Base-by-base conservation (phyloP, 2,329 filamentous ascomycete species). In the Colletotrichum sidae region DNA sequence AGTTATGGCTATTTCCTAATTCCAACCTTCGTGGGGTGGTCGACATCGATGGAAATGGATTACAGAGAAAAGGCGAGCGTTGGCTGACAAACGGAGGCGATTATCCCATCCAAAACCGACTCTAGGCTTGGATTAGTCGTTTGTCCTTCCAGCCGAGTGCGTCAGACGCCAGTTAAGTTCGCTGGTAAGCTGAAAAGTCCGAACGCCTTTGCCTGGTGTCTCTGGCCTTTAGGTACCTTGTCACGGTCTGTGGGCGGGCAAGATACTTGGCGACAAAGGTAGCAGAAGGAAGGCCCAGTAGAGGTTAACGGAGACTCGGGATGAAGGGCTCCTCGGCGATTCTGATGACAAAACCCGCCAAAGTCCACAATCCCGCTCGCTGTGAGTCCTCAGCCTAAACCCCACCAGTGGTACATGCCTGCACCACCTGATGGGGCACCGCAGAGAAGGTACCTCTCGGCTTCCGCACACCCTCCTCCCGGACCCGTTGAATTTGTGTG, bases 261-360 rank as follows among this genome's bases (percentile, higher is more conserved):
- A 25, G 25, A 25, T 5, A 25, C 25, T 25, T 25, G 25, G 25
- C 25, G 4, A 25, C 25, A 25, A 3, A 4, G 25, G 25, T 25
- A 25, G 25, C 25, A 25, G 25, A 25, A 25, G 25, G 25, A 25
- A 25, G 25, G 25, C 2, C 25, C 25, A 25, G 42, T 13, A 12
- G 8, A 44, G 42, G 33, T 42, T 38, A 25, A 52, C 62, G 62
- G 62, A 65, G 62, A 46, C 62, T 65, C 63, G 63, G 62, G 13
- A 61, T 25, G 25, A 25, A 25, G 44, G 50, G 50, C 56, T 47
- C 63, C 52, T 65, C 63, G 63, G 63, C 25, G 45, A 42, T 56
- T 49, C 58, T 65, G 63, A 65, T 62, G 63, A 65, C 63, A 65
- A 65, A 65, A 60, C 41, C 63, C 63, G 63, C 52, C 52, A 57